Percentiles rank a stretch among this genome's conserved stretches.
Conservation (phyloP, 1,284 basidiomycete species). For the Laetiporus sulphureus region DNA sequence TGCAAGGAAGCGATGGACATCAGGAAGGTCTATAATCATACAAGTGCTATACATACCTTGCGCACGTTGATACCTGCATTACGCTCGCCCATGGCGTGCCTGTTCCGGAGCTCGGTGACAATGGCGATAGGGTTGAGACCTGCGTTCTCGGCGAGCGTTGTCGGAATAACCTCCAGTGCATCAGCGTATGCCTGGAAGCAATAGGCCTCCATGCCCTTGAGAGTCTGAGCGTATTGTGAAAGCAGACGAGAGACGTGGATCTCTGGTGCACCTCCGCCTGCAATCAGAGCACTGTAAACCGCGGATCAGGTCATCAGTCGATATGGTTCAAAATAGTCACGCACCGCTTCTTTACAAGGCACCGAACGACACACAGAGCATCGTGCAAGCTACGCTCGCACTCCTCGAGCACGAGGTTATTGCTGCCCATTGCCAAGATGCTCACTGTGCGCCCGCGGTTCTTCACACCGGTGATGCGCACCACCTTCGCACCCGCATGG, state of each 20-base stretch:
- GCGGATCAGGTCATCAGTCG: slow-evolving; percentile 1
- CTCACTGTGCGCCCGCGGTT: slow-evolving; percentile 94
- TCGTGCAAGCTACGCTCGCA: slow-evolving; percentile 97
- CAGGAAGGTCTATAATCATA: slow-evolving; percentile 3
- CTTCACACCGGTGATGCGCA: slow-evolving; percentile 93
- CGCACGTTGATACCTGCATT: slow-evolving; percentile 98
- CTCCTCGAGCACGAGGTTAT: slow-evolving; percentile 94
- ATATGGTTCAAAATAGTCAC: slow-evolving; percentile 18
- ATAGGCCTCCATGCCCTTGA: slow-evolving; percentile 98
- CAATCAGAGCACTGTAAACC: slow-evolving; percentile 77
- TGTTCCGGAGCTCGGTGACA: slow-evolving; percentile 95
- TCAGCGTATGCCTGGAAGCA: slow-evolving; percentile 99
- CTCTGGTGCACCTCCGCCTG: slow-evolving; percentile 96
- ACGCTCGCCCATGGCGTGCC: slow-evolving; percentile 91
- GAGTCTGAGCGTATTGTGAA: slow-evolving; percentile 87
- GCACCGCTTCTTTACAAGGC: slow-evolving; percentile 96
- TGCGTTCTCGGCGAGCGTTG: slow-evolving; percentile 97
- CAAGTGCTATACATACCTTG: slow-evolving; percentile 48
- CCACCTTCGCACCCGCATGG: slow-evolving; percentile 85
- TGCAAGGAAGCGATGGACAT: too few relatives aligned
- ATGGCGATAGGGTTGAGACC: slow-evolving; percentile 98
- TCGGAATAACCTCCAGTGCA: slow-evolving; percentile 96
- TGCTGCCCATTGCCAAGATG: slow-evolving; percentile 93
- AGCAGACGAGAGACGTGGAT: slow-evolving; percentile 95
- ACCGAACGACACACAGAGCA: slow-evolving; percentile 96